These are phyloP conservation scores for Globisporangium cylindrosporum DNA, from an alignment of 352 stramenopile genomes.

Conservation along the genomic window DNA sequence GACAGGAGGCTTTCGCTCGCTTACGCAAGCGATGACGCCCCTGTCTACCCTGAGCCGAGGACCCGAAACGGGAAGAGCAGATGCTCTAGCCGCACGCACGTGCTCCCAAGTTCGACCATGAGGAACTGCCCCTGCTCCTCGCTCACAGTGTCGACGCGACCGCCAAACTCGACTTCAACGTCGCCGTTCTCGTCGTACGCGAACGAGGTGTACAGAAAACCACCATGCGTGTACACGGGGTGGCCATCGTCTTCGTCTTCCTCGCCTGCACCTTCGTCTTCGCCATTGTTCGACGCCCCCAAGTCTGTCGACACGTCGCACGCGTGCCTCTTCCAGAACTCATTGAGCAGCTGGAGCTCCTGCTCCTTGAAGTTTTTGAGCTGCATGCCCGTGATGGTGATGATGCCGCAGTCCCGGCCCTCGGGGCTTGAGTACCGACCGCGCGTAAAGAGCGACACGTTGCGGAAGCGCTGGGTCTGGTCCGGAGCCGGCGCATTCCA, in stretches of 20 bases:
- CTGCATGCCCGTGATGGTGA: slow-evolving; percentile 5
- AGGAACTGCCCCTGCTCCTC: slow-evolving; percentile 11
- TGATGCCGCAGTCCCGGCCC: neutral
- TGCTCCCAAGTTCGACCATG: slow-evolving; percentile 12
- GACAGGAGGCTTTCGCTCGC: neutral
- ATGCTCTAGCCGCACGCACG: slow-evolving; percentile 6
- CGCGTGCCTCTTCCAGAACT: slow-evolving; percentile 4
- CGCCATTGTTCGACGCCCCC: neutral
- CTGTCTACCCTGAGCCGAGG: neutral
- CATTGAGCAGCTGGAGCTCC: slow-evolving; percentile 1
- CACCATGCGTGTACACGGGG: slow-evolving; percentile 9
- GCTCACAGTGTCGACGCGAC: neutral
- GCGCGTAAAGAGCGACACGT: slow-evolving; percentile 12
- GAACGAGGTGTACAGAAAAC: slow-evolving; percentile 11
- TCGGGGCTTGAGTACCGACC: neutral
- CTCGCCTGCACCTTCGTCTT: neutral
- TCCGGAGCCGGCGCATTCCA: slow-evolving; percentile 8
- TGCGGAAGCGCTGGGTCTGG: slow-evolving; percentile 7
- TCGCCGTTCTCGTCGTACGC: neutral
- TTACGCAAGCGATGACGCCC: neutral
- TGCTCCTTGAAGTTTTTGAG: slow-evolving; percentile 12
- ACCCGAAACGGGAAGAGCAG: slow-evolving; percentile 7
- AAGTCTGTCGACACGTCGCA: neutral
- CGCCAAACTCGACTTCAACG: slow-evolving; percentile 8
- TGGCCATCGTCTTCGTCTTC: neutral